Evolutionary conservation across 176 grass and related monocot genomes (phyloP).

Genomic region (Triticum dicoccoides): DNA sequence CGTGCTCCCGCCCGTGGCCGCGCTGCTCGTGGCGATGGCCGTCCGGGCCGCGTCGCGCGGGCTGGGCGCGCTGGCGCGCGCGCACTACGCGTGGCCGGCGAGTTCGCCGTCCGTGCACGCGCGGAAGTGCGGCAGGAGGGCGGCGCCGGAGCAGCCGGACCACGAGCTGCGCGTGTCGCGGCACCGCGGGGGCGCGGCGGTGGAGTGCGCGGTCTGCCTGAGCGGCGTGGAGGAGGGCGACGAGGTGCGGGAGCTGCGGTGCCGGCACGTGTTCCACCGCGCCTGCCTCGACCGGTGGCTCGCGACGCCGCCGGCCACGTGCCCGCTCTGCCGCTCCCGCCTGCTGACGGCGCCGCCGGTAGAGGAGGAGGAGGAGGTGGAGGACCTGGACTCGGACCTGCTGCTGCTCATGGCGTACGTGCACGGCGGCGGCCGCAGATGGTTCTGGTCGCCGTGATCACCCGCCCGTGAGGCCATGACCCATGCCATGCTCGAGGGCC

Average conservation of each 20-base stretch:
- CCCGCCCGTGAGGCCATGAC: too few relatives aligned
- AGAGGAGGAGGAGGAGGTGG: neutral
- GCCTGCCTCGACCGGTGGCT: conserved; percentile 62
- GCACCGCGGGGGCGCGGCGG: neutral
- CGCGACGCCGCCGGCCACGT: conserved; percentile 29
- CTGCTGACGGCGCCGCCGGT: neutral
- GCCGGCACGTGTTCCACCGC: conserved; percentile 61
- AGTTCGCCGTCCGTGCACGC: conserved; percentile 21
- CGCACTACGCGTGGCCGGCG: conserved; percentile 35
- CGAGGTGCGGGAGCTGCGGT: conserved; percentile 60
- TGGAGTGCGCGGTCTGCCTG: conserved; percentile 54
- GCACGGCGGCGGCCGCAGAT: neutral
- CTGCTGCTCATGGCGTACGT: conserved; percentile 42
- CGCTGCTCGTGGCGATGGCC: neutral
- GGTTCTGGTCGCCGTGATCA: conserved; percentile 26
- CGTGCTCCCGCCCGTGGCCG: neutral
- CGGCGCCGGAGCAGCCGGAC: conserved; percentile 20
- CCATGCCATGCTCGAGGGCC: too few relatives aligned
- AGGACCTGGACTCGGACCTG: conserved; percentile 22
- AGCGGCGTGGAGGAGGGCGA: conserved; percentile 55
- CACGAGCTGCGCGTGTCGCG: conserved; percentile 24
- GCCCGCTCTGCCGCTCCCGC: conserved; percentile 66
- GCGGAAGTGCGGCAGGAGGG: neutral
- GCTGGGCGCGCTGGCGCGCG: neutral
- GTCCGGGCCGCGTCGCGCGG: neutral